Evolutionary conservation across 768 basidiomycete genomes (phyloP), one percentile per base, ranked within the genome.

Genomic region (Gelatoporia subvermispora): DNA sequence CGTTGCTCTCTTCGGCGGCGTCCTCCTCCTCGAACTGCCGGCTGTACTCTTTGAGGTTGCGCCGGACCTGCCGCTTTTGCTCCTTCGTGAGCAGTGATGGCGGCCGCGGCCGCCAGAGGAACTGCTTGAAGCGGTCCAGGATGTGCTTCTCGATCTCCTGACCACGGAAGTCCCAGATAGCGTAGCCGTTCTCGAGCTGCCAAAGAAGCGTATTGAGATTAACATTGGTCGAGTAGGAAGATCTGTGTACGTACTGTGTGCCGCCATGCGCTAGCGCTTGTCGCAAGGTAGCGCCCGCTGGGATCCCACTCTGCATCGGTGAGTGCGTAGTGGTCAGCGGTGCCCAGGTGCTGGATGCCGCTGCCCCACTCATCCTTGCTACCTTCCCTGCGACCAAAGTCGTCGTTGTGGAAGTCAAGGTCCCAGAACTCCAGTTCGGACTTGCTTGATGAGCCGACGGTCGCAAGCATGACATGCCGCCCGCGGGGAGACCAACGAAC

Each of bases 371-470:
- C 94, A 44, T 79, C 78, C 55, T 79, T 77, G 2, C 72, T 60
- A 8, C 66, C 60, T 57, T 78, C 71, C 52, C 73, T 68, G 25
- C 71, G 67, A 11, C 75, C 75, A 47, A 81, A 77, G 49, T 89
- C 87, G 23, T 79, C 74, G 22, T 68, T 69, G 55, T 79, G 85
- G 65, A 96, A 94, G 71, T 99, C 96, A 38, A 97, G 76, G 68
- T 99, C 96, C 93, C 91, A 99, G 71, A 98, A 99, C 65, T 98
- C 95, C 23, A 99, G 77, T 68, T 97, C 96, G 8, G 92, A 98
- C 72, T 98, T 98, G 60, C 79, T 84, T 10, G 91, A 87, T 8
- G 91, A 94, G 22, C 95, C 96, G 49, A 98, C 88, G 36, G 94
- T 98, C 20, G 94, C 94, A 51, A 98, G 80, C 45, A 96, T 88